phyloP scores from a whole-genome alignment of 83 land plant species.

The Picea engelmannii region DNA sequence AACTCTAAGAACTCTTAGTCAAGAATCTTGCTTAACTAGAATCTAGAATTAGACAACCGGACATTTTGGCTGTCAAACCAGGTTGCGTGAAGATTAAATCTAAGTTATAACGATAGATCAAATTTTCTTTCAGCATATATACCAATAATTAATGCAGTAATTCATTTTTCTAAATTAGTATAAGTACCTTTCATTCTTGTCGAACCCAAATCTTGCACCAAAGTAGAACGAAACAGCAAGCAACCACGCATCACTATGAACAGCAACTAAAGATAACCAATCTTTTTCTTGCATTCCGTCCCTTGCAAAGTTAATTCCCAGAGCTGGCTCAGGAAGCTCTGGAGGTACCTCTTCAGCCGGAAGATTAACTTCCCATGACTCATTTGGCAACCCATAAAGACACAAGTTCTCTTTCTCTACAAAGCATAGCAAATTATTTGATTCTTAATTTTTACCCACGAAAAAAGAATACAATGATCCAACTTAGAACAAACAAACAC shows the following conservation, averaged over 20 bases:
- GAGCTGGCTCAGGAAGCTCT: slow-evolving; percentile 72
- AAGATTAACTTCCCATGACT: slow-evolving; percentile 55
- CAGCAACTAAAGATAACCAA: slow-evolving; percentile 64
- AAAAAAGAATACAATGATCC: too few species aligned
- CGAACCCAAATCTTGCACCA: slow-evolving; percentile 46
- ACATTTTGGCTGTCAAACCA: too few species aligned
- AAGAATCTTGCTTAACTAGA: too few species aligned
- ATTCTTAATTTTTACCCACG: too few species aligned
- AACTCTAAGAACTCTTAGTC: too few species aligned
- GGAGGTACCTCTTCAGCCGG: slow-evolving; percentile 74
- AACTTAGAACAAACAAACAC: too few species aligned
- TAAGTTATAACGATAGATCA: too few species aligned
- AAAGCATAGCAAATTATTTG: background rate
- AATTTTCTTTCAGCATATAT: too few species aligned
- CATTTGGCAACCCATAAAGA: slow-evolving; percentile 60
- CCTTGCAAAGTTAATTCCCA: slow-evolving; percentile 72
- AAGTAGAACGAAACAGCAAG: slow-evolving; percentile 58
- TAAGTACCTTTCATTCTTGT: slow-evolving; percentile 31
- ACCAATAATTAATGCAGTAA: too few species aligned
- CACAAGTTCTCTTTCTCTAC: slow-evolving; percentile 66
- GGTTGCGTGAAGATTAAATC: too few species aligned
- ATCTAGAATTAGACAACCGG: too few species aligned
- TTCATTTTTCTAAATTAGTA: too few species aligned
- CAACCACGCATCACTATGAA: slow-evolving; percentile 69
- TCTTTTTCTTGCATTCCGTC: slow-evolving; percentile 71